These are phyloP conservation scores for Chaetomiaceae sp. DNA, from an alignment of 2,329 filamentous ascomycete species.

Conservation along the genomic window DNA sequence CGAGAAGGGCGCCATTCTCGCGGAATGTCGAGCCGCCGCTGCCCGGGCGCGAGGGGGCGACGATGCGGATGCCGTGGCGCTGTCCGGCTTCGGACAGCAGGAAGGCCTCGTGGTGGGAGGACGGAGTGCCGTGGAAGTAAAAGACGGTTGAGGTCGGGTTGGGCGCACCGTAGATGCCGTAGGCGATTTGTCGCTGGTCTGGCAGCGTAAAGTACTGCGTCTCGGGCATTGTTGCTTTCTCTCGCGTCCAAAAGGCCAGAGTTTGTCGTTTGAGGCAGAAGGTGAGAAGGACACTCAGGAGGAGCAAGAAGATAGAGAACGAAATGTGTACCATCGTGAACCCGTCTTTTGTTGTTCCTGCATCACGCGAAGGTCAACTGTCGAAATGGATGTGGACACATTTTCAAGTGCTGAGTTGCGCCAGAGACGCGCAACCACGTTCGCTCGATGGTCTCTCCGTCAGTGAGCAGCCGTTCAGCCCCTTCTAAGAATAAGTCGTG, in stretches of 20 bases:
- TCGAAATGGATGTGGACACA: too few relatives aligned
- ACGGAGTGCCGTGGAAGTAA: constrained; percentile 10
- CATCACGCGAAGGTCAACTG: too few relatives aligned
- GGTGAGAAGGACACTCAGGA: too few relatives aligned
- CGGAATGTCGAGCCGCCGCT: neutral
- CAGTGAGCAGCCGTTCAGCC: too few relatives aligned
- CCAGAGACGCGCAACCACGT: too few relatives aligned
- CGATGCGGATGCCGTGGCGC: neutral
- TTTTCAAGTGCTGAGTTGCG: too few relatives aligned
- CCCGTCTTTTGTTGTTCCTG: too few relatives aligned
- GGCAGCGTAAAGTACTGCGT: neutral
- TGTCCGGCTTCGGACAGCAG: neutral
- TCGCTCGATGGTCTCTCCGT: too few relatives aligned
- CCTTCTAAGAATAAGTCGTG: too few relatives aligned
- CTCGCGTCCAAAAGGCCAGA: neutral
- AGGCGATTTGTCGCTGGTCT: neutral
- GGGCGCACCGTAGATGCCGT: neutral
- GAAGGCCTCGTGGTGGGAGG: constrained; percentile 11
- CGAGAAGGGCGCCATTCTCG: neutral
- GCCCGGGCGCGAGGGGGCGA: constrained; percentile 5
- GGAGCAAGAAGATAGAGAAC: neutral
- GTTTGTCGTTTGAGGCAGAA: neutral
- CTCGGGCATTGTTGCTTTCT: neutral
- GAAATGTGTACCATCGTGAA: neutral
- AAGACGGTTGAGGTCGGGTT: constrained; percentile 31